These are phyloP conservation scores for Magnusiomyces ingens DNA, from an alignment of 1,139 yeast species.

Conservation along the genomic window DNA sequence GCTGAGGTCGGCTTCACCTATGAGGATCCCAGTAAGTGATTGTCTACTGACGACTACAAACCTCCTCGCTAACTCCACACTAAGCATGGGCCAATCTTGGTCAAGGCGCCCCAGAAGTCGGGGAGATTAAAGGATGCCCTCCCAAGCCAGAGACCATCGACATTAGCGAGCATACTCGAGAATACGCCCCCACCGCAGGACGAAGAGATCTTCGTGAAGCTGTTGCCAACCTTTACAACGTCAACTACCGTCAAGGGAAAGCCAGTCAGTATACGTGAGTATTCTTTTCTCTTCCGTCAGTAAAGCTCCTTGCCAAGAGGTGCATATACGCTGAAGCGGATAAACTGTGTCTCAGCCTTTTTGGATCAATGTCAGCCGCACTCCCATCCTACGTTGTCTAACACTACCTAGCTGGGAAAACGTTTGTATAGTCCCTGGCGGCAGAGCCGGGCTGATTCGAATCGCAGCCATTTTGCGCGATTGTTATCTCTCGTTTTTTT, in stretches of 20 bases:
- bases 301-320: too few species aligned
- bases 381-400: background rate
- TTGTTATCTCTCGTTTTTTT: constrained; percentile 54
- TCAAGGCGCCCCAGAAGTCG: constrained; percentile 68
- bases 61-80: too few species aligned
- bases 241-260: constrained; percentile 46
- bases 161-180: constrained; percentile 49
- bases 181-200: constrained; percentile 63
- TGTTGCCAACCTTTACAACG: constrained; percentile 56
- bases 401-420: constrained; percentile 40
- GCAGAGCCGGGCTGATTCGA: constrained; percentile 61
- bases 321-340: too few species aligned
- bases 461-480: constrained; percentile 60
- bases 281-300: too few species aligned
- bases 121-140: constrained; percentile 57
- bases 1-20: constrained; percentile 51
- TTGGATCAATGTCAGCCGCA: background rate
- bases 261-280: constrained; percentile 45
- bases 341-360: too few species aligned
- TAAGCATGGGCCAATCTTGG: constrained; percentile 57
- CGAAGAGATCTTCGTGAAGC: constrained; percentile 52
- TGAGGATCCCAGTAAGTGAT: constrained; percentile 31
- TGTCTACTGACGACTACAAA: too few species aligned
- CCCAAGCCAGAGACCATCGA: constrained; percentile 49
- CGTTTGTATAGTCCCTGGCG: constrained; percentile 65